Conservation (phyloP, 2,329 filamentous ascomycete species). For the Penicillium verrucosum region DNA sequence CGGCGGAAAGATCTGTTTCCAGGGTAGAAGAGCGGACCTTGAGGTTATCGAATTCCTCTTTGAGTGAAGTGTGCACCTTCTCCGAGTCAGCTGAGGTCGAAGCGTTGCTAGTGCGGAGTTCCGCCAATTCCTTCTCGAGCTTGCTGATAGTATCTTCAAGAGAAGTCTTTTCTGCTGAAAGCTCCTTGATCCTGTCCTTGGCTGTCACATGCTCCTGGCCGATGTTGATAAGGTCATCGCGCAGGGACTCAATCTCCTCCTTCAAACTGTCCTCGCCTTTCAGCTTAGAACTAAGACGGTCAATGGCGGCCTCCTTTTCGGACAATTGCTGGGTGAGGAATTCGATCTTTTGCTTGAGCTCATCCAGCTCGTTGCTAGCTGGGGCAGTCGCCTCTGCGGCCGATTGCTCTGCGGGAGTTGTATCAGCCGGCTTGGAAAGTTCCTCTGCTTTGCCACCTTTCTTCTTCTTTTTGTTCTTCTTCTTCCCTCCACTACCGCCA, state of each 20-base stretch:
- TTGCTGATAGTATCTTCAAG: slow-evolving; percentile 63
- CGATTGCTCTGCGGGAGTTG: slow-evolving; percentile 14
- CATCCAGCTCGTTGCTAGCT: slow-evolving; percentile 20
- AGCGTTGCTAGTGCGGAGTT: slow-evolving; percentile 50
- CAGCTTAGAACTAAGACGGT: slow-evolving; percentile 65
- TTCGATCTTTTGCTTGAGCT: slow-evolving; percentile 38
- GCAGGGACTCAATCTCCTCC: slow-evolving; percentile 81
- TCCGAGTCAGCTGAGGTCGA: slow-evolving; percentile 48
- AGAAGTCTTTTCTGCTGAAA: slow-evolving; percentile 65
- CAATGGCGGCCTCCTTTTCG: slow-evolving; percentile 69
- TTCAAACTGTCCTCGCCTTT: slow-evolving; percentile 73
- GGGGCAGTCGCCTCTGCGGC: slow-evolving; percentile 36
- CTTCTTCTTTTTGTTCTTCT: slow-evolving; percentile 89
- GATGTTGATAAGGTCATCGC: slow-evolving; percentile 73
- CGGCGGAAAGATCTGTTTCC: slow-evolving; percentile 79
- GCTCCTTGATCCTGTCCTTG: slow-evolving; percentile 69
- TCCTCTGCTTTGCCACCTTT: slow-evolving; percentile 60
- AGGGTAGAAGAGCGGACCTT: slow-evolving; percentile 67
- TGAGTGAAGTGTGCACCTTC: slow-evolving; percentile 54
- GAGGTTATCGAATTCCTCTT: slow-evolving; percentile 66
- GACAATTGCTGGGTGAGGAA: slow-evolving; percentile 34
- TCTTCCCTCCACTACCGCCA: slow-evolving; percentile 45
- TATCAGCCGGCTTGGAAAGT: slow-evolving; percentile 23
- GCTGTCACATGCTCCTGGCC: slow-evolving; percentile 81
- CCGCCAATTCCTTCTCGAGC: slow-evolving; percentile 67